phyloP scores from a whole-genome alignment of 1,139 yeast species.

The Yamadazyma sp. region DNA sequence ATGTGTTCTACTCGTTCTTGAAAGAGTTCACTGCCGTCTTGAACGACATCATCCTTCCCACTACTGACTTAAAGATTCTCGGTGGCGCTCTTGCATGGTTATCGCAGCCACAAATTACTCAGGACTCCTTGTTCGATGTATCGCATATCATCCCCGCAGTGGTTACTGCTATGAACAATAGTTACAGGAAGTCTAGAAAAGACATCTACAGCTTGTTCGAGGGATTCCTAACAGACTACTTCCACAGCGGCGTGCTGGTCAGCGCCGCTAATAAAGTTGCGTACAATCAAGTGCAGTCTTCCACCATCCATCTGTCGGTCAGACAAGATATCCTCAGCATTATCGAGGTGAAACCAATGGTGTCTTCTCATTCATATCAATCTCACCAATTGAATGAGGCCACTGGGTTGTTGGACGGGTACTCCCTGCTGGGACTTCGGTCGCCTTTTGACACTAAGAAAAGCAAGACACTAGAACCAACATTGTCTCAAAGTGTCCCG shows the following conservation, averaged over 20 bases:
- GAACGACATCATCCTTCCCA: conserved; percentile 5
- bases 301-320: conserved; percentile 2
- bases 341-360: conserved; percentile 4
- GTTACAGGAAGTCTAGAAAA: conserved; percentile 5
- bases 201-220: conserved; percentile 5
- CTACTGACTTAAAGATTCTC: conserved; percentile 3
- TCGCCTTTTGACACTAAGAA: conserved; percentile 3
- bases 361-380: background rate
- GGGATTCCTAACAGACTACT: conserved; percentile 5
- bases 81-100: conserved; percentile 6
- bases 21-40: conserved; percentile 3
- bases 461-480: background rate
- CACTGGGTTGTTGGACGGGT: background rate
- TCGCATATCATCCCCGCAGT: conserved; percentile 5
- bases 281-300: conserved; percentile 4
- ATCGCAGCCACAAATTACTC: conserved; percentile 3
- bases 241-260: conserved; percentile 4
- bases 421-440: conserved; percentile 1
- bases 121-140: conserved; percentile 3
- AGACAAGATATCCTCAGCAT: conserved; percentile 9
- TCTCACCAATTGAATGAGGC: background rate
- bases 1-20: conserved; percentile 2
- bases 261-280: conserved; percentile 7
- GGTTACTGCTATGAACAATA: conserved; percentile 5
- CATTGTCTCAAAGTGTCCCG: background rate